Conservation (phyloP, 345 rosid species). For the Lepidium aucheri region DNA sequence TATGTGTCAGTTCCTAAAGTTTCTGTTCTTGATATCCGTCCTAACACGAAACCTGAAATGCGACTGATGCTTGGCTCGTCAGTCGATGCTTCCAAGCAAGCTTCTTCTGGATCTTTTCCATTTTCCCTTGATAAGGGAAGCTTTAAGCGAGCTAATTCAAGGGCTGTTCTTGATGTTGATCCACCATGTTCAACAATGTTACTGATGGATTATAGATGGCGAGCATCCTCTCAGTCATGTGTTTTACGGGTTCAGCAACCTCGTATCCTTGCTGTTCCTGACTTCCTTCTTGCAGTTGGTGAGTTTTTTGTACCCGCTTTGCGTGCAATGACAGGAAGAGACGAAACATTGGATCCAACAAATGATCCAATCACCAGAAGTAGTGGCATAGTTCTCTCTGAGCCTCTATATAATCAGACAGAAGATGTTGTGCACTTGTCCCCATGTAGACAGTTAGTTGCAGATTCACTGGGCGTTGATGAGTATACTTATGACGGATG, state of each 20-base stretch:
- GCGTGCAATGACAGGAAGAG: conserved; percentile 88
- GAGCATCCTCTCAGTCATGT: conserved; percentile 74
- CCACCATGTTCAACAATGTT: conserved; percentile 79
- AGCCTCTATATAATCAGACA: conserved; percentile 58
- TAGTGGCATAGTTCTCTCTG: conserved; percentile 59
- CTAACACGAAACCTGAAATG: conserved; percentile 90
- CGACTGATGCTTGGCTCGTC: conserved; percentile 98
- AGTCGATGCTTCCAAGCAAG: conserved; percentile 69
- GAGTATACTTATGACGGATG: conserved; percentile 88
- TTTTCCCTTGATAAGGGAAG: conserved; percentile 41
- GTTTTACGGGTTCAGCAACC: conserved; percentile 93
- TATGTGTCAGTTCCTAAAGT: conserved; percentile 84
- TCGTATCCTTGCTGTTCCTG: conserved; percentile 89
- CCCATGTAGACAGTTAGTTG: conserved; percentile 68
- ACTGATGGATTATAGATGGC: conserved; percentile 94
- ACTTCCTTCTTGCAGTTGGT: conserved; percentile 89
- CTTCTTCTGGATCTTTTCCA: conserved; percentile 54
- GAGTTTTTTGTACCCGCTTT: conserved; percentile 93
- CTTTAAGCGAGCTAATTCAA: conserved; percentile 40
- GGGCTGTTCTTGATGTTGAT: conserved; percentile 44
- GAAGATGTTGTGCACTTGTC: conserved; percentile 84
- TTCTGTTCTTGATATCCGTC: conserved; percentile 82
- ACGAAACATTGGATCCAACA: conserved; percentile 82
- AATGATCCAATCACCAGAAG: conserved; percentile 79
- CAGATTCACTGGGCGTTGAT: conserved; percentile 70